Evolutionary conservation across 2,329 filamentous ascomycete species (phyloP).

Genomic region (Aureobasidium sp.): DNA sequence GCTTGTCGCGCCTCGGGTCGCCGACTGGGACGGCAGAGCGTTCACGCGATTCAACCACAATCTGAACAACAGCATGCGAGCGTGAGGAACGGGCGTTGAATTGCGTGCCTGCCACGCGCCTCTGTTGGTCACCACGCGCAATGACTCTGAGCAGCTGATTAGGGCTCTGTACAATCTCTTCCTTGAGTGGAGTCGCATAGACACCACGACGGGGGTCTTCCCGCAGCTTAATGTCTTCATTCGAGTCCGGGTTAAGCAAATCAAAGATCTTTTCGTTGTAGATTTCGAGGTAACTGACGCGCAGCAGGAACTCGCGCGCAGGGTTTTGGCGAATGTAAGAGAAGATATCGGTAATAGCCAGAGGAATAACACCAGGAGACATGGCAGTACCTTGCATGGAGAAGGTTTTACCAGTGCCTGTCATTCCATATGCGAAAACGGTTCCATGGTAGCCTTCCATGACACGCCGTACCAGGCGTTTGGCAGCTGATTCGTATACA

Average conservation of each 20-base stretch:
- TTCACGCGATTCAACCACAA: constrained; percentile 94
- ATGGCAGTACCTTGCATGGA: constrained; percentile 98
- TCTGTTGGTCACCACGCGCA: constrained; percentile 82
- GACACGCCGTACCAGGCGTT: constrained; percentile 86
- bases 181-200: constrained; percentile 91
- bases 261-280: constrained; percentile 99
- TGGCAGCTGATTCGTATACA: constrained; percentile 91
- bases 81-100: constrained; percentile 95
- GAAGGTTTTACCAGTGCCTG: constrained; percentile 96
- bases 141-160: constrained; percentile 93
- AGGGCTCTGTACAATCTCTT: constrained; percentile 97
- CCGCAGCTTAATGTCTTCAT: constrained; percentile 91
- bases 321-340: constrained; percentile 98
- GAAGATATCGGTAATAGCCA: constrained; percentile 98
- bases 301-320: constrained; percentile 83
- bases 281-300: constrained; percentile 97
- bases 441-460: constrained; percentile 99
- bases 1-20: constrained; percentile 53
- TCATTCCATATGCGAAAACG: constrained; percentile 98
- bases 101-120: constrained; percentile 87
- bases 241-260: constrained; percentile 65
- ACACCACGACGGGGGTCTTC: constrained; percentile 96
- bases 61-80: constrained; percentile 97
- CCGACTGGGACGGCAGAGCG: constrained; percentile 52
- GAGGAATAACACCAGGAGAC: constrained; percentile 89